Evolutionary conservation across 73 alveolate species (phyloP), one percentile per base, ranked within the genome.

Genomic region (Durusdinium trenchii): DNA sequence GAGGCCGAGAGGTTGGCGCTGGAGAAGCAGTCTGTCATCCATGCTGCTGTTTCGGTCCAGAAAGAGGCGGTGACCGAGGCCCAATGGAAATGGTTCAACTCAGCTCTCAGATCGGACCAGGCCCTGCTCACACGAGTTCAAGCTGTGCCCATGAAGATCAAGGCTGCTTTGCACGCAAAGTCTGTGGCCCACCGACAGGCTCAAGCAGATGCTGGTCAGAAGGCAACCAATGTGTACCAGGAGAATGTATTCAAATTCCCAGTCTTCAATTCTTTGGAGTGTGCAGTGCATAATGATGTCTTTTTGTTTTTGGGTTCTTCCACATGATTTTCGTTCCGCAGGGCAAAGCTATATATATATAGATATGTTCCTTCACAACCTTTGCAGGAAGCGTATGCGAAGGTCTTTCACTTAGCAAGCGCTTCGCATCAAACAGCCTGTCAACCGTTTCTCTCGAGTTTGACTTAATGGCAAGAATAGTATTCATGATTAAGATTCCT

Each of bases 91-190:
- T 47, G 14, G 47, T 81, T 81, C 69, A 28, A 28, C 46, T 23
- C 91, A 6, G 91, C 69, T 23, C 45, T 81, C n/a, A 81, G 46
- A 67, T 42, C 42, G 42, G 91, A 81, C 91, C 91, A 81, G 47
- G 45, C 42, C 18, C 12, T 81, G 47, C 46, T 81, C 2, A 50
- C 32, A 46, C 38, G 46, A 67, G 40, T 48, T 42, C 43, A 43
- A 50, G 48, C 40, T 3, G 69, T 81, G 62, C 91, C 91, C 26
- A 30, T 46, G 42, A 23, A 26, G 67, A 45, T 81, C 46, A 81
- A 81, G 40, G 18, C 42, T n/a, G 32, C 32, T 28, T 40, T 81
- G 64, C 91, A 81, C 20, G 69, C 91, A 20, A 81, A 81, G 91
- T 0, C 91, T 26, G 91, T 81, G 9, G 0, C 0, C 47, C 28